A percentile compares a stretch with the other conserved stretches of the same genome.
Evolutionary conservation across 345 rosid species (phyloP).

Genomic region (Mallotus nudiflorus): DNA sequence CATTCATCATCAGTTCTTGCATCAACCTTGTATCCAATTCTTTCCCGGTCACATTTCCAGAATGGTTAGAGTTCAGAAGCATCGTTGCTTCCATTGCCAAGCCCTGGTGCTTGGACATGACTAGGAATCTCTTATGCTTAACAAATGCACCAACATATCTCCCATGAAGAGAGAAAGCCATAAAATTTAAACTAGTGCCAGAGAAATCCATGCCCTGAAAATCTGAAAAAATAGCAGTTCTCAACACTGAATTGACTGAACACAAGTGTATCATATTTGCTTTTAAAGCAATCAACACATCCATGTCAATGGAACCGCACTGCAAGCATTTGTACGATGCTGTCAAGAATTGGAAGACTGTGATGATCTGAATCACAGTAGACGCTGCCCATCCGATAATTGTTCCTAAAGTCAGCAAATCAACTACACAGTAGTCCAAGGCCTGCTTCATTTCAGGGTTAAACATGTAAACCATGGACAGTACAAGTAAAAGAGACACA

Average conservation of each 20-base stretch:
- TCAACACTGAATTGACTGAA: constrained; percentile 70
- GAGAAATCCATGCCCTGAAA: constrained; percentile 81
- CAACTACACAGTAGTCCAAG: constrained; percentile 59
- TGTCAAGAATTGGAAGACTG: constrained; percentile 68
- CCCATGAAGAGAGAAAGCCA: constrained; percentile 82
- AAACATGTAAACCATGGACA: constrained; percentile 81
- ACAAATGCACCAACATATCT: constrained; percentile 83
- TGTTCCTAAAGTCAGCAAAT: constrained; percentile 73
- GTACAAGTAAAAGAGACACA: constrained; percentile 70
- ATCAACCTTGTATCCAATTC: constrained; percentile 71
- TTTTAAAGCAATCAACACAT: constrained; percentile 83
- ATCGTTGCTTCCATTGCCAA: constrained; percentile 73
- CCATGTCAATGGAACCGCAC: constrained; percentile 85
- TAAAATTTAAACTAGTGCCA: constrained; percentile 92
- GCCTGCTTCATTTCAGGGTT: constrained; percentile 60
- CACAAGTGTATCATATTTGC: constrained; percentile 89
- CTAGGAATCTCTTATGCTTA: constrained; percentile 84
- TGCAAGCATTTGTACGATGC: constrained; percentile 81
- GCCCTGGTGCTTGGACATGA: constrained; percentile 86
- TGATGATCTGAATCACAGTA: constrained; percentile 81
- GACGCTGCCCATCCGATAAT: constrained; percentile 64
- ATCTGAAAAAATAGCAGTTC: constrained; percentile 63
- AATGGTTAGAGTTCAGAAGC: constrained; percentile 52
- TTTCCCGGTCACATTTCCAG: constrained; percentile 66
- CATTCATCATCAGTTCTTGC: constrained; percentile 56